phyloP scores from a whole-genome alignment of 352 stramenopile genomes.

The Elongisporangium senticosum region DNA sequence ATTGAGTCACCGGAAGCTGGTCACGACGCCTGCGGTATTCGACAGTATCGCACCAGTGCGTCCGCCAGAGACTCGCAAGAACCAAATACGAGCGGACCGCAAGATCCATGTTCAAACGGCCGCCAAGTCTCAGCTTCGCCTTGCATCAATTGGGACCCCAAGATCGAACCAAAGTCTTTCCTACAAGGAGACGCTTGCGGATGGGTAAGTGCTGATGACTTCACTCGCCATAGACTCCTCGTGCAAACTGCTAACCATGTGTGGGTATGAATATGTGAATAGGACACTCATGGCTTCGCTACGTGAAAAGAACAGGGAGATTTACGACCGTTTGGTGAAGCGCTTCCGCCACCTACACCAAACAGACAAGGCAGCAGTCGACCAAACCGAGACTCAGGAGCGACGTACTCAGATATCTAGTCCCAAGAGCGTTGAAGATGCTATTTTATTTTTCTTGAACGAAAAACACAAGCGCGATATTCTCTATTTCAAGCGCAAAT shows the following conservation, averaged over 20 bases:
- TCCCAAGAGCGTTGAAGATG: slow-evolving; percentile 44
- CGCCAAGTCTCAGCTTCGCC: slow-evolving; percentile 7
- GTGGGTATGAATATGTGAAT: slow-evolving; percentile 1
- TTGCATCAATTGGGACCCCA: neutral
- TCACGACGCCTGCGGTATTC: slow-evolving; percentile 44
- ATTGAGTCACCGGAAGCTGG: slow-evolving; percentile 55
- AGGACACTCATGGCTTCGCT: slow-evolving; percentile 23
- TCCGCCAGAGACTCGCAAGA: neutral
- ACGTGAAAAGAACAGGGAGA: slow-evolving; percentile 25
- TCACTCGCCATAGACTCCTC: neutral
- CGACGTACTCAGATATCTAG: neutral
- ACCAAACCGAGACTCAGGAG: neutral
- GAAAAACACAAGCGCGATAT: slow-evolving; percentile 67
- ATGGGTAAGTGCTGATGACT: slow-evolving; percentile 12
- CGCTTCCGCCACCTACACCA: slow-evolving; percentile 20
- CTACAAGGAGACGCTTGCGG: slow-evolving; percentile 9
- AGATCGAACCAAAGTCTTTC: slow-evolving; percentile 6
- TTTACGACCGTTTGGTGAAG: slow-evolving; percentile 31
- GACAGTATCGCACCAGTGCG: slow-evolving; percentile 1
- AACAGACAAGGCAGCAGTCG: neutral
- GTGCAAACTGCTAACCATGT: neutral
- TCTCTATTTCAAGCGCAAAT: slow-evolving; percentile 53
- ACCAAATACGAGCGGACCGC: neutral
- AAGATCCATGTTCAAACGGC: neutral
- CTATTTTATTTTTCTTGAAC: slow-evolving; percentile 62